Evolutionary conservation across 202 grass and related monocot species (phyloP), one percentile per base, ranked within the genome.

Genomic region (Bolboschoenoplectus hybrid): DNA sequence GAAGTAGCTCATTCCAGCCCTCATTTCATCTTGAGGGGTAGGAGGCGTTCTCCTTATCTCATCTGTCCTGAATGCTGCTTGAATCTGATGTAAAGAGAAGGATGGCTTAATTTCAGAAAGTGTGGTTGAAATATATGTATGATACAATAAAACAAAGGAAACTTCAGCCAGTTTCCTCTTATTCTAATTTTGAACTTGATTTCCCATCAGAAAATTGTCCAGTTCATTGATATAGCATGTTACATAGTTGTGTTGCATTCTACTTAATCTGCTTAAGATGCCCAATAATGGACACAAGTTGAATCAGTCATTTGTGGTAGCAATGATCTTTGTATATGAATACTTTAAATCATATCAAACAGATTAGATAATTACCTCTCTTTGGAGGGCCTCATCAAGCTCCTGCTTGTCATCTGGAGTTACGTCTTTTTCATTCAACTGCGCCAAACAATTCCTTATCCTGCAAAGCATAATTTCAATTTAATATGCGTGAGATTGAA

Each of bases 61-160:
- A 82, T 98, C 96, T n/a, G 96, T 98, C 89, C 96, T 95, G 81
- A 98, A 98, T 67, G 96, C 96, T 77, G 96, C 96, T 95, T 98
- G 96, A 84, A 98, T 95, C 96, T 98, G 67, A 63, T 55, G 80
- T 84, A 65, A 39, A 80, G 45, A 74, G 86, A 72, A 77, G 26
- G 68, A n/a, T 8, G 1, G 1, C 45, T 76, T 40, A 79, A 55
- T 35, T n/a, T 39, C 1, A 80, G 43, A 60, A 57, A 6, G 0
- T 60, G 38, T 10, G 13, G 32, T 40, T 60, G 52, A 80, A 49
- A 80, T 32, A 60, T 41, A 41, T 43, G 16, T 41, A 41, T 52
- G 74, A 47, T 14, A 76, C 9, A 38, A 58, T 56, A 79, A 57
- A 58, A 35, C 32, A 40, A 79, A 57, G 13, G 34, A 78, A 78